phyloP scores from a whole-genome alignment of 768 basidiomycete species.

The Leccinum truebloodii region DNA sequence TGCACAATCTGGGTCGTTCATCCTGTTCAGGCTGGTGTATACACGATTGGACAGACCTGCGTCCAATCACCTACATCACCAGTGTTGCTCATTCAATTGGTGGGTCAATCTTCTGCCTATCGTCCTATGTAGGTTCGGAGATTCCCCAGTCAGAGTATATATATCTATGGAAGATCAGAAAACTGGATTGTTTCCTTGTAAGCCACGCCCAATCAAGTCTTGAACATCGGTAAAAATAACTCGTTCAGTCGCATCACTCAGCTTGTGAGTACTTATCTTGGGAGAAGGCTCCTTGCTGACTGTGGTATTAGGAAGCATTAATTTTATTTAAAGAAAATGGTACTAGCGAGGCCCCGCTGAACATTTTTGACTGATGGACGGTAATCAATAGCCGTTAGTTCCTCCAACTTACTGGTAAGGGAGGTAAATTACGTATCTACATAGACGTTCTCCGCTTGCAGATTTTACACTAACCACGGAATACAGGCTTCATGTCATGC shows the following conservation, averaged over 20 bases:
- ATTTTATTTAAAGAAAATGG: neutral
- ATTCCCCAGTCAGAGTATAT: neutral
- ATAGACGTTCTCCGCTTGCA: no score
- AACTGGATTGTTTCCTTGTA: neutral
- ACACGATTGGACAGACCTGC: no score
- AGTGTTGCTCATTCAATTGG: neutral
- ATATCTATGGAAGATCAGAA: neutral
- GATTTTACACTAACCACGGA: no score
- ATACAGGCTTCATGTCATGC: no score
- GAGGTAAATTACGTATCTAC: no score
- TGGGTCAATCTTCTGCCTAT: neutral
- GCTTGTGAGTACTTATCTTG: neutral
- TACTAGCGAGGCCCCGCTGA: neutral
- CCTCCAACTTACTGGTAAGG: neutral
- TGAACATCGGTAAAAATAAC: neutral
- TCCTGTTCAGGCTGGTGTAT: neutral
- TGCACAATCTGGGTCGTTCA: no score
- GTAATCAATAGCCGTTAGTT: neutral
- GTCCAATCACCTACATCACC: neutral
- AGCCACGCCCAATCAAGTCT: neutral
- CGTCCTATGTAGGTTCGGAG: neutral
- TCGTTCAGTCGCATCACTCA: neutral
- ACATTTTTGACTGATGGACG: neutral
- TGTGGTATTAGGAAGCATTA: neutral
- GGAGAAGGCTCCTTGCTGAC: neutral